These are phyloP conservation scores for Pleurotus giganteus DNA, from an alignment of 768 basidiomycete genomes.

Conservation along the genomic window DNA sequence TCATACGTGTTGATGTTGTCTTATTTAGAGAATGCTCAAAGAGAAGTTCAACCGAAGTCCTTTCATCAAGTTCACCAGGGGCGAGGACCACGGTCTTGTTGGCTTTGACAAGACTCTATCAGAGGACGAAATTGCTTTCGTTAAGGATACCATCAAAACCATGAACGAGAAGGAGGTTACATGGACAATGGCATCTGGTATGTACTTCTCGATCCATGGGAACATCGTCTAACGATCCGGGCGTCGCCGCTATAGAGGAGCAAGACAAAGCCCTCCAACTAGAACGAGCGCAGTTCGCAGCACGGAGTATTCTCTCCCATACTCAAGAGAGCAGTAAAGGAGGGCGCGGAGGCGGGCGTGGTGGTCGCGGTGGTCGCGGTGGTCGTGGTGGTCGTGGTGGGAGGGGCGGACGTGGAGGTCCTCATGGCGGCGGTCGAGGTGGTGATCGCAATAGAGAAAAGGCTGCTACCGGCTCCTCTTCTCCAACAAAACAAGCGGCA, in stretches of 20 bases:
- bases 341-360: conserved; percentile 29
- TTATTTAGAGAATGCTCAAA: conserved; percentile 42
- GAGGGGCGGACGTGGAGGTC: conserved; percentile 33
- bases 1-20: background rate
- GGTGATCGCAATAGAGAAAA: conserved; percentile 38
- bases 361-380: conserved; percentile 46
- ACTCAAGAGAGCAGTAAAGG: background rate
- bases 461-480: conserved; percentile 16
- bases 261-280: conserved; percentile 72
- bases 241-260: conserved; percentile 46
- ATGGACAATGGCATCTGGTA: conserved; percentile 65
- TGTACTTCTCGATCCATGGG: conserved; percentile 16
- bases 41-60: conserved; percentile 48
- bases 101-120: conserved; percentile 65
- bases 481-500: conserved; percentile 21
- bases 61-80: conserved; percentile 48
- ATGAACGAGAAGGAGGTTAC: conserved; percentile 63
- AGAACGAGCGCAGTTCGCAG: conserved; percentile 70
- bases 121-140: conserved; percentile 69
- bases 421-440: conserved; percentile 43
- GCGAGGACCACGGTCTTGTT: conserved; percentile 48
- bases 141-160: conserved; percentile 63
- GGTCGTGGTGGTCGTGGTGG: conserved; percentile 45
- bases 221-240: no score
- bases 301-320: conserved; percentile 32